A percentile compares a stretch with the other conserved stretches of the same genome.
Evolutionary conservation across 805 yeast genomes (phyloP).

Genomic region (Blastobotrys peoriensis): DNA sequence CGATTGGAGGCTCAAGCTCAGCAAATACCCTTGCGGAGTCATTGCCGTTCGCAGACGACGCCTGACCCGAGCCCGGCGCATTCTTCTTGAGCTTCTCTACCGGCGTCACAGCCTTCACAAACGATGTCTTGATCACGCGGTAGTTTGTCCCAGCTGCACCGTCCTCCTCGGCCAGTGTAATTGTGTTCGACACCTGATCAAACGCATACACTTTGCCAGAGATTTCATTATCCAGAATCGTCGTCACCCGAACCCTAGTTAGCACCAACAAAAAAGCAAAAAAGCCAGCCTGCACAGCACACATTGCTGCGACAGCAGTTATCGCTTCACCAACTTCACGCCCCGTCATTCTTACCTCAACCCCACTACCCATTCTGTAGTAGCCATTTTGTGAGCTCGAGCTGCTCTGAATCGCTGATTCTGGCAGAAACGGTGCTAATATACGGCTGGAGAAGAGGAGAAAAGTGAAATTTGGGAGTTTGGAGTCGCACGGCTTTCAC

Average conservation of each 20-base stretch:
- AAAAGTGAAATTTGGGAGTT: too few relatives aligned
- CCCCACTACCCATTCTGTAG: constrained; percentile 13
- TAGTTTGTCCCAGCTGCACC: constrained; percentile 29
- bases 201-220: constrained; percentile 63
- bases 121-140: constrained; percentile 50
- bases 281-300: too few relatives aligned
- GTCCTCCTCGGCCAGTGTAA: constrained; percentile 33
- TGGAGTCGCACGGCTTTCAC: too few relatives aligned
- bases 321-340: too few relatives aligned
- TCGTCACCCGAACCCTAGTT: constrained; percentile 48
- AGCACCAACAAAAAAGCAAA: too few relatives aligned
- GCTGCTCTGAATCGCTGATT: too few relatives aligned
- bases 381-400: background rate
- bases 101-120: constrained; percentile 48
- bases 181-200: constrained; percentile 41
- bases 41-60: background rate
- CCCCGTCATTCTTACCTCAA: constrained; percentile 7
- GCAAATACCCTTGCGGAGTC: constrained; percentile 26
- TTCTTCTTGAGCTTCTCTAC: constrained; percentile 35
- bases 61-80: constrained; percentile 10
- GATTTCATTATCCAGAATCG: constrained; percentile 49
- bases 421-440: too few relatives aligned
- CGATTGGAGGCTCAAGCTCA: constrained; percentile 31
- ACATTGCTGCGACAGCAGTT: too few relatives aligned
- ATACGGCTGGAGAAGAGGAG: too few relatives aligned